phyloP scores from a whole-genome alignment of 169 alveolate species.

The Plasmodium inui region DNA sequence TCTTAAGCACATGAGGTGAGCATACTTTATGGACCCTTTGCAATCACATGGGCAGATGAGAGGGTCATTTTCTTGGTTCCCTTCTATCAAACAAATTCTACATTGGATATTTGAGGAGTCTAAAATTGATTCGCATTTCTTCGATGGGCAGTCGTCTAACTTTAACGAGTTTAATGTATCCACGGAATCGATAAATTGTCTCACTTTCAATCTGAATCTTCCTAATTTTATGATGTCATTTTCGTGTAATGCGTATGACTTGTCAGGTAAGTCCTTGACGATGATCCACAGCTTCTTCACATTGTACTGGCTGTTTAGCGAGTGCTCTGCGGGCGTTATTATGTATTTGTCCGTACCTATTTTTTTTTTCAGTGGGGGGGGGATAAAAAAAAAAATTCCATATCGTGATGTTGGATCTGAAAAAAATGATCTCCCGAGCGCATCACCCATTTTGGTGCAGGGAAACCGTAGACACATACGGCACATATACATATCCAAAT shows the following conservation, averaged over 20 bases:
- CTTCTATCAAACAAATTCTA: constrained; percentile 94
- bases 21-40: constrained; percentile 93
- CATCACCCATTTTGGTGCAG: neutral
- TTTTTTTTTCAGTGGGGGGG: neutral
- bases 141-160: constrained; percentile 58
- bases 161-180: constrained; percentile 54
- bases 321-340: constrained; percentile 84
- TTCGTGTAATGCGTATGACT: constrained; percentile 90
- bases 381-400: neutral
- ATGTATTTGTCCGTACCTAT: constrained; percentile 68
- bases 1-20: constrained; percentile 95
- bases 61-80: constrained; percentile 90
- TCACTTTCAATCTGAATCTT: constrained; percentile 92
- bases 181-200: constrained; percentile 85
- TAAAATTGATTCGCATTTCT: constrained; percentile 42
- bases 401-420: neutral
- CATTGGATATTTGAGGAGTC: constrained; percentile 85
- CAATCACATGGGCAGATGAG: constrained; percentile 94
- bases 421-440: neutral
- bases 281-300: constrained; percentile 93
- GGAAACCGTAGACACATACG: neutral
- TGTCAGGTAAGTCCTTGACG: constrained; percentile 89
- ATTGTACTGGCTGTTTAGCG: constrained; percentile 73
- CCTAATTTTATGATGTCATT: constrained; percentile 95
- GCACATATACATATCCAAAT: neutral